Base-by-base conservation (phyloP, 2,329 filamentous ascomycete genomes). In the Neopestalotiopsis sp. region DNA sequence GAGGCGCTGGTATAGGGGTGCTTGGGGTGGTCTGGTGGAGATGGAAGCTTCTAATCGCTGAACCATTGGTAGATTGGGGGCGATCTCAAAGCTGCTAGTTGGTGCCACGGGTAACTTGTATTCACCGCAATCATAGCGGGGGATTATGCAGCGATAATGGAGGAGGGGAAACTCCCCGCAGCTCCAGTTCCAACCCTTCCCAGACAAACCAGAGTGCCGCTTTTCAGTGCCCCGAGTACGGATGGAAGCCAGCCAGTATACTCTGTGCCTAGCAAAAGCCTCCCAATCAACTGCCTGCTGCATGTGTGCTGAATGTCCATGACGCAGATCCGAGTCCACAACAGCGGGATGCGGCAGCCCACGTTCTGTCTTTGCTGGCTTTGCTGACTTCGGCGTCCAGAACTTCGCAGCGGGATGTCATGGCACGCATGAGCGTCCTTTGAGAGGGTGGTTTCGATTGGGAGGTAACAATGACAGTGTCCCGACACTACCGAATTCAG, bases 1-100 rank as follows among this genome's bases (percentile, higher is more conserved):
- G 13, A 24, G 45, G 34, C 53, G 65, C 56, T 67, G 20, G 24
- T n/a, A 24, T 32, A 7, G 32, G 42, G 32, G 24, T 28, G 24
- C 24, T 28, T 28, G 24, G 53, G 34, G 9, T 20, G 45, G 24
- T 10, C 34, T 38, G 20, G 56, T 38, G 45, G 45, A 53, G 45
- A 53, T 53, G 45, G 45, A 53, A 38, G 10, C 20, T 34, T 42
- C 13, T 67, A 67, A 67, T 67, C 28, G 53, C 65, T 61, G 65
- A 24, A 59, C 65, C 56, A 67, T 34, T 67, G 32, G 32, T 61
- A 59, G 24, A 30, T 34, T 30, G 57, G 30, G 28, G 34, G 20
- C 62, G 34, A 65, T 65, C 20, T 65, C 34, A 14, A 17, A 45
- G 38, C 12, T 64, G 61, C 38, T 28, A 64, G 61, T 38, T 42